Evolutionary conservation across 2,329 filamentous ascomycete species (phyloP), one percentile per base, ranked within the genome.

Genomic region (Fulvia fulva): DNA sequence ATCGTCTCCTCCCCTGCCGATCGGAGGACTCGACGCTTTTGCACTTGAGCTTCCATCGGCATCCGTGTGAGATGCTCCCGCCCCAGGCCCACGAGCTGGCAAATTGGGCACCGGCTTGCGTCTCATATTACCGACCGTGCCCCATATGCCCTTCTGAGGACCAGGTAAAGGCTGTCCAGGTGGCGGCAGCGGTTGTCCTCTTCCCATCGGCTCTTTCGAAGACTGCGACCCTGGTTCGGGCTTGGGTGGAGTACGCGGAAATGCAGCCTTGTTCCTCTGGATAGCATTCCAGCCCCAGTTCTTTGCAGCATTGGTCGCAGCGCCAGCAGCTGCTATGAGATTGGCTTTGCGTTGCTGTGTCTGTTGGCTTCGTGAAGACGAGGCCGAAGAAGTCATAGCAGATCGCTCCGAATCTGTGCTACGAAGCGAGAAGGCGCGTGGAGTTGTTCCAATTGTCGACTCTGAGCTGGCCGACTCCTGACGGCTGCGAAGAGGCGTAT

Each of bases 111-210:
- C 62, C 14, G 63, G 60, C 37, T 64, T 64, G 37, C 63, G 51
- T 22, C 57, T 51, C 51, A 65, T 53, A 21, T 34, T 54, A 28
- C 56, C 41, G 6, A 61, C 49, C 8, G 53, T 50, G 28, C 55
- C 55, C 55, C 58, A 65, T n/a, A 64, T 16, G 22, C 62, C 57
- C 43, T 63, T 64, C 21, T 69, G 68, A 37, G 70, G 70, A 8
- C 72, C 71, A 11, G 91, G 91, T 1, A 96, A 79, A 3, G 91
- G 91, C 46, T 83, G 86, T 1, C 91, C 91, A 2, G 88, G 89
- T 8, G 91, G 90, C 49, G 90, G 91, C 19, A 96, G 77, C 1
- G 91, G 91, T 65, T 88, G 87, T 0, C 91, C 91, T 41, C 91
- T 83, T 1, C 91, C 91, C 78, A 95, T 91, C 1, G 91, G 91